Conservation (phyloP, 345 rosid species). For the Arabis hirsuta region DNA sequence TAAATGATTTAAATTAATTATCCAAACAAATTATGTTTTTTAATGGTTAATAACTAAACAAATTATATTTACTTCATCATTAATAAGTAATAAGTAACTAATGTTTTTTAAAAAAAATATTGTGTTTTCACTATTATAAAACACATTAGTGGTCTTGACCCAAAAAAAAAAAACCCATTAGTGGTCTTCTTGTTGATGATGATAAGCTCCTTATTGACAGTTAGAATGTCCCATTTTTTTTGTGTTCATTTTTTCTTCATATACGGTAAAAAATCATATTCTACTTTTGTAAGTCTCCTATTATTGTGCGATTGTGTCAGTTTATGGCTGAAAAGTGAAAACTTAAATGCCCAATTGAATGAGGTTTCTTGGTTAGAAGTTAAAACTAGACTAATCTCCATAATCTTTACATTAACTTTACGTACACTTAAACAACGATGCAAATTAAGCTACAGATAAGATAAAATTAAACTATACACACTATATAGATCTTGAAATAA, state of each 20-base stretch:
- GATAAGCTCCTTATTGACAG: not conserved
- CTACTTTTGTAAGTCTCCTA: constrained; percentile 22
- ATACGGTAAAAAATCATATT: not conserved
- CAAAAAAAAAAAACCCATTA: no score
- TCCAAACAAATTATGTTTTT: no score
- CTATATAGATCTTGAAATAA: constrained; percentile 13
- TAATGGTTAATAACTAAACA: no score
- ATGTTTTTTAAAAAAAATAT: not conserved
- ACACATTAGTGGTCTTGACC: no score
- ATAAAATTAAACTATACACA: not conserved
- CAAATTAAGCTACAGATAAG: constrained; percentile 6
- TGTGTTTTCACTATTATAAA: not conserved
- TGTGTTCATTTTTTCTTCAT: not conserved
- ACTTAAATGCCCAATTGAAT: constrained; percentile 37
- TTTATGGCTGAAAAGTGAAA: constrained; percentile 16
- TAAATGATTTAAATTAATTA: no score
- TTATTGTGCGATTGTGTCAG: constrained; percentile 22
- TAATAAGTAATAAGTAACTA: no score
- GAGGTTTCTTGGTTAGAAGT: constrained; percentile 39
- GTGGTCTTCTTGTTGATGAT: no score
- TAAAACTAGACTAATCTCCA: constrained; percentile 22
- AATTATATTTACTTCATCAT: not conserved
- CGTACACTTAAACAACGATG: constrained; percentile 43
- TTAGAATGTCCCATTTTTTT: not conserved
- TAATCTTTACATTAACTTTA: constrained; percentile 30